These are phyloP conservation scores for Exophiala dermatitidis DNA, from an alignment of 2,329 filamentous ascomycete species.

Conservation along the genomic window DNA sequence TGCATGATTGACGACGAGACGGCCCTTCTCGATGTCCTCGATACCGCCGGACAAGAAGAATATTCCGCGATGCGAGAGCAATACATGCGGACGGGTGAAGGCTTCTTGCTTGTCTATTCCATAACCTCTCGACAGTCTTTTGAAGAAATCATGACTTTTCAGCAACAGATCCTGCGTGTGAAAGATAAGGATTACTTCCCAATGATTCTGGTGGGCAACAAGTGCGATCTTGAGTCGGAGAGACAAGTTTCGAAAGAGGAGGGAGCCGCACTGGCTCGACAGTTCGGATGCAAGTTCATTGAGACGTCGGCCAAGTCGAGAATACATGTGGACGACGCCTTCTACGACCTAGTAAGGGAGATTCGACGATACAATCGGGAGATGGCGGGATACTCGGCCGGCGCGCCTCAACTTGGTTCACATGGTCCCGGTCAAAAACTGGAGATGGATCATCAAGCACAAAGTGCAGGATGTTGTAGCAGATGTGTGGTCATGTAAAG, in stretches of 20 bases:
- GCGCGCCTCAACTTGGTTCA: constrained; percentile 59
- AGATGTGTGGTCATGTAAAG: constrained; percentile 77
- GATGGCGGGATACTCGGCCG: constrained; percentile 67
- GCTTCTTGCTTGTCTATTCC: constrained; percentile 94
- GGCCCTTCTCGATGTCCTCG: constrained; percentile 91
- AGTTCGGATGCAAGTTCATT: constrained; percentile 96
- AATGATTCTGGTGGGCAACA: constrained; percentile 98
- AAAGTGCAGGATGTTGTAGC: constrained; percentile 64
- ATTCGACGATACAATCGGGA: constrained; percentile 98
- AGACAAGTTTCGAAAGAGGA: constrained; percentile 88
- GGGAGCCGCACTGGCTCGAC: constrained; percentile 75
- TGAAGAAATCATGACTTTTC: constrained; percentile 96
- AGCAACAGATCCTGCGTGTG: constrained; percentile 95
- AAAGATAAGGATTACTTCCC: constrained; percentile 99
- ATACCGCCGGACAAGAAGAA: constrained; percentile 97
- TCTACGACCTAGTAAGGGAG: constrained; percentile 96
- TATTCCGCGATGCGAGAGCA: constrained; percentile 99
- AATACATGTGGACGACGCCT: constrained; percentile 96
- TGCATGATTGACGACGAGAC: constrained; percentile 98
- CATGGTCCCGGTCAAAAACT: constrained; percentile 48
- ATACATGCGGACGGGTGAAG: constrained; percentile 98
- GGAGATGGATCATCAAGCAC: constrained; percentile 61
- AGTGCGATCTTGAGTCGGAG: constrained; percentile 94
- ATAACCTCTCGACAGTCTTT: constrained; percentile 97
- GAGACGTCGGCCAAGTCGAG: constrained; percentile 97